Base-by-base conservation (phyloP, 2,329 filamentous ascomycete genomes). In the Chaetomium sp. region DNA sequence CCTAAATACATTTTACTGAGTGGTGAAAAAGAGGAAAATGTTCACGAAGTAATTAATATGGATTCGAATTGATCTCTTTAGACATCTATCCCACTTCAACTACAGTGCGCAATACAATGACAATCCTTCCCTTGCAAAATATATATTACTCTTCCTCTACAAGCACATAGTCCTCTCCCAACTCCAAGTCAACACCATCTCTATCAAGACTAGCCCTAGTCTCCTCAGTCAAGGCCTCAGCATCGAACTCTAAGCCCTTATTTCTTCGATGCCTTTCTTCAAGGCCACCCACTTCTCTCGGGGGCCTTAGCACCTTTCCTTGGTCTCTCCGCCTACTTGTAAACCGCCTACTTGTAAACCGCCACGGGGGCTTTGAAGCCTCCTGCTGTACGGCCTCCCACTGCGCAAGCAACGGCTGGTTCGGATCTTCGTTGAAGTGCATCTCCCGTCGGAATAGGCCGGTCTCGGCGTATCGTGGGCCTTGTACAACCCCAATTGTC, bases 401-500 rank as follows among this genome's bases (percentile, higher is more conserved):
- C 6, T 72, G 68, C 2, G 80, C 78, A 7, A 84, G 69, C 5
- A 88, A 75, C 2, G 82, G 83, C 53, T 72, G 73, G 1, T 62
- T 63, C 0, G 77, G 75, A 50, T 86, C 78, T 2, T 74, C 72
- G 21, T 82, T 71, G 2, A 78, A 68, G 68, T 88, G 86, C 1
- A 79, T 79, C 6, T 86, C 81, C 5, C 65, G 70, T 4, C 81
- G 75, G 70, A 80, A 87, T 2, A 86, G 73, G 1, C 76, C 75
- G 0, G 82, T 80, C 1, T 74, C 68, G 0, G 75, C 65, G 69
- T 89, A 89, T 2, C 75, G 74, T 0, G 81, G 80, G 1, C 86
- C 87, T 70, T 89, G 82, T 1, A 87, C 78, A 5, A 79, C 83
- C 31, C 86, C 86, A 31, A 87, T 74, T 6, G 78, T 78, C 1